These are phyloP conservation scores for Hibiscus mutabilis DNA, from an alignment of 345 rosid species.

Conservation along the genomic window DNA sequence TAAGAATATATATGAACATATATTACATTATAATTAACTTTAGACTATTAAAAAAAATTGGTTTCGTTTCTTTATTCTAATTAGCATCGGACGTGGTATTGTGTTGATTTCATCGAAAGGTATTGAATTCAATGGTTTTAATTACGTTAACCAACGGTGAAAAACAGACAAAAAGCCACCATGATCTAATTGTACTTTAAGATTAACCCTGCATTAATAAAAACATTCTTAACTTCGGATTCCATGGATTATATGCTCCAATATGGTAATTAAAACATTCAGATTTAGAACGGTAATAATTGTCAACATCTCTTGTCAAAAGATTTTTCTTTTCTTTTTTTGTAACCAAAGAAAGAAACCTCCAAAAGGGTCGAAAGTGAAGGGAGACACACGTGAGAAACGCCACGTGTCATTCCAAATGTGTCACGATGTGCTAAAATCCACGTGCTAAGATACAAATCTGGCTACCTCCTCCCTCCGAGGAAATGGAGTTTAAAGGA, in stretches of 20 bases:
- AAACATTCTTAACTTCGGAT: neutral
- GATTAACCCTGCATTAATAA: neutral
- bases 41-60: no score
- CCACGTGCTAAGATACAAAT: slow-evolving; percentile 18
- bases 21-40: no score
- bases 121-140: neutral
- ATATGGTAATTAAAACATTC: neutral
- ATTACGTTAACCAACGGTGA: neutral
- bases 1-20: no score
- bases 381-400: neutral
- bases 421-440: neutral
- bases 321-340: no score
- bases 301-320: neutral
- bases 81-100: neutral
- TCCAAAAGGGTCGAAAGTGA: neutral
- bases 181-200: neutral
- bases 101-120: neutral
- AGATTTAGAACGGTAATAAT: neutral
- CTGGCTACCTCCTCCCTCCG: neutral
- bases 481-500: slow-evolving; percentile 19
- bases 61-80: no score
- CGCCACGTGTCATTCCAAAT: neutral
- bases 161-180: neutral
- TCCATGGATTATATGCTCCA: neutral
- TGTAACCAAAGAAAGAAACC: no score